These are phyloP conservation scores for Fraxinus sp. DNA, from an alignment of 305 asterid genomes.

Conservation along the genomic window DNA sequence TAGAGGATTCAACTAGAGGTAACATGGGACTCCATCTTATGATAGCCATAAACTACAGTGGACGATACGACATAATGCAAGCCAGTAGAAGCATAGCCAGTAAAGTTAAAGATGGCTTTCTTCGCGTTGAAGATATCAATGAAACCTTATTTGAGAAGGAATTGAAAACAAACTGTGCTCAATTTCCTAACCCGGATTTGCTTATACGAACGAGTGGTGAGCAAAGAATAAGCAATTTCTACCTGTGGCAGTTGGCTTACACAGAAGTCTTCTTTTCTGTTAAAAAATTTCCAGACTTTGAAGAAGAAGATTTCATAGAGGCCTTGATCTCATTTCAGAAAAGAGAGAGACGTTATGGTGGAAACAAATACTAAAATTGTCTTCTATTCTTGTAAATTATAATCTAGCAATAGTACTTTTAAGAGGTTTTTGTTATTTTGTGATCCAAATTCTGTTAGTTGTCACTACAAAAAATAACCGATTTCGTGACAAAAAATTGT, in stretches of 20 bases:
- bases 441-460: too few species aligned
- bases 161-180: constrained; percentile 20
- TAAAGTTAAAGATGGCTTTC: constrained; percentile 26
- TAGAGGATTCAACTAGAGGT: constrained; percentile 15
- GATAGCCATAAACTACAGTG: constrained; percentile 34
- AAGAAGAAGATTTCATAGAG: constrained; percentile 21
- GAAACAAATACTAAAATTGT: background rate
- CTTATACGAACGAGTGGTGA: constrained; percentile 39
- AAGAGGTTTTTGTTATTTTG: too few species aligned
- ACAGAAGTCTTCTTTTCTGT: constrained; percentile 28
- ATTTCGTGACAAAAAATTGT: too few species aligned
- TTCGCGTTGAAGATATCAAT: constrained; percentile 27
- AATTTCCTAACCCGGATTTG: constrained; percentile 30
- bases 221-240: constrained; percentile 35
- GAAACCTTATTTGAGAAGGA: constrained; percentile 20
- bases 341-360: background rate
- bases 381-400: background rate
- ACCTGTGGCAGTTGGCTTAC: constrained; percentile 40
- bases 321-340: constrained; percentile 16
- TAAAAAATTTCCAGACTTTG: constrained; percentile 28
- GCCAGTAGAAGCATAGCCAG: constrained; percentile 27
- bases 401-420: too few species aligned
- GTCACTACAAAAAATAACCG: too few species aligned
- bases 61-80: constrained; percentile 33
- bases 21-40: constrained; percentile 31